Percentiles rank a stretch among this genome's conserved stretches.
Evolutionary conservation across 1,284 basidiomycete genomes (phyloP).

Genomic region (Tremellales sp.): DNA sequence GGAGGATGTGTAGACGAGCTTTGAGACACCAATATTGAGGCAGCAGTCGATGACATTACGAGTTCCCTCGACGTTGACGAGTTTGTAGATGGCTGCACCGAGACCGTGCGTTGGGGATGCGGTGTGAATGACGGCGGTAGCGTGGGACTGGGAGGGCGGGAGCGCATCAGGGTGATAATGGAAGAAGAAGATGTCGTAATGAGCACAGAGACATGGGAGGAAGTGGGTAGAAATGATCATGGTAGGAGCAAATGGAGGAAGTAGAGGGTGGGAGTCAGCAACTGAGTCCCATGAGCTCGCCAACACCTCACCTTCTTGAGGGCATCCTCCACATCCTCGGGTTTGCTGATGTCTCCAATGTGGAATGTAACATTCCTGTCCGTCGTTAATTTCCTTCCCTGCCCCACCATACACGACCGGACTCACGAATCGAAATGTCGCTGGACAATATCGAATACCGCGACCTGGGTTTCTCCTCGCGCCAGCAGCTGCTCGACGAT

Average conservation of each 20-base stretch:
- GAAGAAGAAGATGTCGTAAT: neutral
- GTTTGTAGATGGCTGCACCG: conserved; percentile 71
- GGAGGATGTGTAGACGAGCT: conserved; percentile 93
- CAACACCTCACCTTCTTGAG: conserved; percentile 61
- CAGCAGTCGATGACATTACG: conserved; percentile 66
- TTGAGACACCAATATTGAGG: conserved; percentile 57
- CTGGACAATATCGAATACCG: conserved; percentile 86
- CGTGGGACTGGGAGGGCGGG: conserved; percentile 57
- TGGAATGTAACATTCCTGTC: conserved; percentile 73
- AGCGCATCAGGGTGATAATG: neutral
- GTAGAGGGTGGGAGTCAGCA: no score
- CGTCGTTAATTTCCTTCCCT: conserved; percentile 3
- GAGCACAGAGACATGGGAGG: neutral
- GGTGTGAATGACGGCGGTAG: conserved; percentile 90
- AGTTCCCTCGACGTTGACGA: conserved; percentile 93
- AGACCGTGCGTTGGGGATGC: conserved; percentile 81
- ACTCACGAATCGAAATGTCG: conserved; percentile 61
- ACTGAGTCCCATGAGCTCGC: no score
- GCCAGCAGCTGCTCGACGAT: conserved; percentile 77
- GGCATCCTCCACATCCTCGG: conserved; percentile 66
- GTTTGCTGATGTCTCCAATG: conserved; percentile 77
- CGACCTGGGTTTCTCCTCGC: conserved; percentile 68
- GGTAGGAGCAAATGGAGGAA: neutral
- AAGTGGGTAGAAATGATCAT: neutral
- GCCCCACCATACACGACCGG: neutral